These are phyloP conservation scores for Suhomyces emberorum DNA, from an alignment of 805 yeast genomes.

Conservation along the genomic window DNA sequence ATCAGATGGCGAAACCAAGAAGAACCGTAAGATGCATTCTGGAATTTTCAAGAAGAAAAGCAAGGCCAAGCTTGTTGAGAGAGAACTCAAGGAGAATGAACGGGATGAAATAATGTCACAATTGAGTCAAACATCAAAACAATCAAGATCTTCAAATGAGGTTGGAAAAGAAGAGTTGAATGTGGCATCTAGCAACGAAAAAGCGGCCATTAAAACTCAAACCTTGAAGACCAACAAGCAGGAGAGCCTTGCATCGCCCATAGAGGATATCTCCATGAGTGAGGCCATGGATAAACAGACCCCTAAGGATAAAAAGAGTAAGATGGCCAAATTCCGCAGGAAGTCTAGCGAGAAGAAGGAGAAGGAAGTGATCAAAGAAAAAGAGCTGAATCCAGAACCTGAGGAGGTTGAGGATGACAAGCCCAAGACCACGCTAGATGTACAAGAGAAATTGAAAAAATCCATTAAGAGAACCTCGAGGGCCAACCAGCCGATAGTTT, in stretches of 20 bases:
- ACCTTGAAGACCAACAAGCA: not conserved
- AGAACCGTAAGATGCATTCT: constrained; percentile 14
- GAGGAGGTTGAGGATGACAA: constrained; percentile 14
- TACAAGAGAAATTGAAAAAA: constrained; percentile 42
- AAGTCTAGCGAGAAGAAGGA: constrained; percentile 7
- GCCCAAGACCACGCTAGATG: constrained; percentile 35
- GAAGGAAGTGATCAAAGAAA: constrained; percentile 6
- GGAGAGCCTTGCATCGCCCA: constrained; percentile 1
- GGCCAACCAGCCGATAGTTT: constrained; percentile 46
- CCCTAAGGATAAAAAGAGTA: constrained; percentile 10
- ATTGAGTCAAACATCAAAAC: constrained; percentile 1
- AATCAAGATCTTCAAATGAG: not conserved
- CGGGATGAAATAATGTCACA: not conserved
- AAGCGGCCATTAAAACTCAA: not conserved
- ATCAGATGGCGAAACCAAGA: constrained; percentile 15
- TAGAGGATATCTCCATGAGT: constrained; percentile 2
- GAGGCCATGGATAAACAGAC: constrained; percentile 4
- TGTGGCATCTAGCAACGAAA: not conserved
- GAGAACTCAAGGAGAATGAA: constrained; percentile 8
- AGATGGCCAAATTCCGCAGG: constrained; percentile 2
- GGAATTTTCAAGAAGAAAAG: constrained; percentile 15
- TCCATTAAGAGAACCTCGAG: constrained; percentile 39
- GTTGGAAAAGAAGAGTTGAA: not conserved
- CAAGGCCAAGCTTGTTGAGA: constrained; percentile 10
- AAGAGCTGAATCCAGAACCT: constrained; percentile 5